Evolutionary conservation across 2,329 filamentous ascomycete genomes (phyloP).

Genomic region (Huntiella bhutanensis): DNA sequence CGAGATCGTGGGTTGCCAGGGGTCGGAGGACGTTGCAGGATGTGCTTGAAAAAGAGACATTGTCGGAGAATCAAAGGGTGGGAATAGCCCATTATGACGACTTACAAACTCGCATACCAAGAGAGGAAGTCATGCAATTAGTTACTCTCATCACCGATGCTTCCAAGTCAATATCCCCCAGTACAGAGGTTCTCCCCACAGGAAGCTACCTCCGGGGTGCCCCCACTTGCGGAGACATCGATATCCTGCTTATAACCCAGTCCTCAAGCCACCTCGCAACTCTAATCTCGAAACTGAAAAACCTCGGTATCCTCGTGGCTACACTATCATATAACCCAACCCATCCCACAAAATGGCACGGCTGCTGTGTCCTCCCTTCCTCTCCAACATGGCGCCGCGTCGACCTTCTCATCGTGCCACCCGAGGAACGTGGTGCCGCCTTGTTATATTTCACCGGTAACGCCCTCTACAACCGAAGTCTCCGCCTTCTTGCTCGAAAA

Average conservation of each 20-base stretch:
- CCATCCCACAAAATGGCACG: constrained; percentile 54
- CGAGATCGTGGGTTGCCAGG: constrained; percentile 55
- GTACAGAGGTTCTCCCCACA: constrained; percentile 52
- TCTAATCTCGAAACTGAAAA: constrained; percentile 36
- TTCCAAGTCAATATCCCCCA: constrained; percentile 39
- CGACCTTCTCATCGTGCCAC: constrained; percentile 69
- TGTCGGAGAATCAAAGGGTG: constrained; percentile 52
- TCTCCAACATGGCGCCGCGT: constrained; percentile 52
- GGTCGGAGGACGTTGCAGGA: constrained; percentile 62
- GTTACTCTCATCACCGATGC: constrained; percentile 42
- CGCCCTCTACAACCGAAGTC: constrained; percentile 80
- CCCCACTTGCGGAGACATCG: constrained; percentile 58
- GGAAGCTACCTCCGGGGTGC: constrained; percentile 76
- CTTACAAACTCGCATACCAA: constrained; percentile 59
- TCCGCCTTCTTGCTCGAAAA: constrained; percentile 59
- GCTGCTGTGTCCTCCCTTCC: constrained; percentile 53
- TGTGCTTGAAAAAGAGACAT: constrained; percentile 31
- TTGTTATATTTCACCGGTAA: constrained; percentile 93
- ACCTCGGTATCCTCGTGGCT: constrained; percentile 46
- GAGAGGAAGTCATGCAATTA: constrained; percentile 53
- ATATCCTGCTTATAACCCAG: constrained; percentile 61
- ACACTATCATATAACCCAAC: constrained; percentile 36
- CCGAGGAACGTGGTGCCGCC: constrained; percentile 61
- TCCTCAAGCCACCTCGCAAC: constrained; percentile 46
- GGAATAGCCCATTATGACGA: constrained; percentile 68